Evolutionary conservation across 257 asterid species (phyloP).

Genomic region (Petrea volubilis): DNA sequence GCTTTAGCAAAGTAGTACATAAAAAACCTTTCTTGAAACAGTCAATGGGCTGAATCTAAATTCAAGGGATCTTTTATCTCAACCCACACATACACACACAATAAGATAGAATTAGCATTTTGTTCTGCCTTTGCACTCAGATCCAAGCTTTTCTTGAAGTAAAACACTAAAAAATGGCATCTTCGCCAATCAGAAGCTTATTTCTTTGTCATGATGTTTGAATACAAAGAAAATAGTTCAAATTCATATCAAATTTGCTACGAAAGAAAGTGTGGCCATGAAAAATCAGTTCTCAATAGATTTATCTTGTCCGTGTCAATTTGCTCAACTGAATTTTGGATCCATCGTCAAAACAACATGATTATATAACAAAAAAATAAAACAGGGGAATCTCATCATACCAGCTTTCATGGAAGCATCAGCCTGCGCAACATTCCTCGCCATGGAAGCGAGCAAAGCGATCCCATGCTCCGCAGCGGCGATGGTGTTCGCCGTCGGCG

Average conservation of each 20-base stretch:
- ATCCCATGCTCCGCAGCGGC: constrained; percentile 97
- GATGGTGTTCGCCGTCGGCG: constrained; percentile 92
- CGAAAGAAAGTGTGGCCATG: not conserved
- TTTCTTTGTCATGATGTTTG: not conserved
- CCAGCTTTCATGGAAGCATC: constrained; percentile 97
- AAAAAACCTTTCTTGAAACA: not conserved
- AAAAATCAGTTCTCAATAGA: constrained; percentile 4
- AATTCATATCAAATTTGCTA: not conserved
- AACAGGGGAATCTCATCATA: constrained; percentile 21
- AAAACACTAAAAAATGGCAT: not conserved
- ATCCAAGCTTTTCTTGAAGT: constrained; percentile 15
- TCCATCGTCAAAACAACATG: not conserved
- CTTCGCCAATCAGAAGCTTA: not conserved
- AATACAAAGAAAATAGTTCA: not conserved
- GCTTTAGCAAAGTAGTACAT: not conserved
- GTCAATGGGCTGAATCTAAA: not conserved
- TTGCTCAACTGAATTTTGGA: constrained; percentile 2
- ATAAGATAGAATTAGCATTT: not conserved
- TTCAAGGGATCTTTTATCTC: not conserved
- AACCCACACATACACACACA: not conserved
- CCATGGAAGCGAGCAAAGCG: constrained; percentile 80
- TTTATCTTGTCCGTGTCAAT: constrained; percentile 9
- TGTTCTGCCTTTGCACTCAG: constrained; percentile 19
- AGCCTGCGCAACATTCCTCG: constrained; percentile 88
- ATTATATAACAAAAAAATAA: not conserved